A percentile compares a stretch with the other conserved stretches of the same genome.
phyloP scores from a whole-genome alignment of 306 rosid genomes.

The Gynostemma pentaphyllum region DNA sequence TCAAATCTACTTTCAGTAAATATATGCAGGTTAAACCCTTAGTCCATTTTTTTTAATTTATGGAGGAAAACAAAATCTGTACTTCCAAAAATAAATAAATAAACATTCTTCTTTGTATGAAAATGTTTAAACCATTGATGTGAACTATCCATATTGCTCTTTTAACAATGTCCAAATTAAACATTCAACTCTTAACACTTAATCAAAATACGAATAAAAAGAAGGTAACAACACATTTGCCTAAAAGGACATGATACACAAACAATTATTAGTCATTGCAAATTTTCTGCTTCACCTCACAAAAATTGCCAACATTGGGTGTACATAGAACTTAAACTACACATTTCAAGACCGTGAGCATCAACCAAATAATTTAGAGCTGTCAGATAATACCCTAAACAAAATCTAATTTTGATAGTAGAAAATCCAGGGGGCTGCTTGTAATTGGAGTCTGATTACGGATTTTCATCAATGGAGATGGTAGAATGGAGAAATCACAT shows the following conservation, averaged over 20 bases:
- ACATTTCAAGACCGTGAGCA: not conserved
- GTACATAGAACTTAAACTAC: not conserved
- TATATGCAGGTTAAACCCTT: no score
- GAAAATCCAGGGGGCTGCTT: no score
- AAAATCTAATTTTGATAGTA: no score
- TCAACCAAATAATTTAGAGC: not conserved
- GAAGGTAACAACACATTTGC: no score
- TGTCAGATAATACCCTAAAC: no score
- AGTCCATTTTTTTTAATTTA: no score
- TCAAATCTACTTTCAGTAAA: no score
- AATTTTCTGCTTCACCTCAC: no score
- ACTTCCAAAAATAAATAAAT: not conserved
- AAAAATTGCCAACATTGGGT: not conserved
- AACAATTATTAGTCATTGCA: not conserved
- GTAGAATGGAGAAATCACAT: no score
- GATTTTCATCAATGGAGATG: no score
- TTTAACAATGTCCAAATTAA: not conserved
- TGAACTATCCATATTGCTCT: not conserved
- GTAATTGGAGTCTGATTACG: no score
- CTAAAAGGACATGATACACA: not conserved
- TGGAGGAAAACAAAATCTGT: not conserved
- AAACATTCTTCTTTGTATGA: not conserved
- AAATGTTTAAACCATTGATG: not conserved
- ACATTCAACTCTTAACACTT: not conserved
- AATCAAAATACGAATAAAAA: not conserved